Percentiles rank a stretch among this genome's conserved stretches.
Conservation (phyloP, 768 basidiomycete genomes). For the Leccinum pellstonianum region DNA sequence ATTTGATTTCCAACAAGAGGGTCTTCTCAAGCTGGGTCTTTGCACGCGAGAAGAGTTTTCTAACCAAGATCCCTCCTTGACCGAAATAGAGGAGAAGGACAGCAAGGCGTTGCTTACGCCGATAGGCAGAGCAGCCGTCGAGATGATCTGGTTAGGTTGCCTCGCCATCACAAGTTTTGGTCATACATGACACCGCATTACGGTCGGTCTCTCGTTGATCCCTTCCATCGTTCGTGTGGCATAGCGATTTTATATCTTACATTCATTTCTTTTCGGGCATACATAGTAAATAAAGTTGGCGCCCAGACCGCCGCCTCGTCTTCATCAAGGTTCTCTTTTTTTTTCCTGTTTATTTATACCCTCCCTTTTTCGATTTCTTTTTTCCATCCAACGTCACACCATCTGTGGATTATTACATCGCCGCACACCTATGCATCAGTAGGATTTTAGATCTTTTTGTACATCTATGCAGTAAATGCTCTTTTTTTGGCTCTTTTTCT, state of each 20-base stretch:
- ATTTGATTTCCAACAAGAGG: conserved; percentile 79
- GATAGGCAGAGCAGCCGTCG: conserved; percentile 49
- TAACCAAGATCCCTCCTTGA: conserved; percentile 19
- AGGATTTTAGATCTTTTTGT: conserved; percentile 24
- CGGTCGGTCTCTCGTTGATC: conserved; percentile 1
- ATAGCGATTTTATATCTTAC: conserved; percentile 10
- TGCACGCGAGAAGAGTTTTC: conserved; percentile 37
- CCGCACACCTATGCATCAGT: conserved; percentile 17
- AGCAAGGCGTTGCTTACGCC: conserved; percentile 42
- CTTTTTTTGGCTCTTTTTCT: conserved; percentile 3
- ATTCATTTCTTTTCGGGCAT: conserved; percentile 2
- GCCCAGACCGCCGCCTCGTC: neutral
- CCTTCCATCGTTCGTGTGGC: conserved; percentile 8
- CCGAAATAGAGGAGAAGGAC: conserved; percentile 45
- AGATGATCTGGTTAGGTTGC: conserved; percentile 56
- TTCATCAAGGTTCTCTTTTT: neutral
- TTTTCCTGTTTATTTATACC: conserved; percentile 6
- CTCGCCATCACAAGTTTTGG: conserved; percentile 48
- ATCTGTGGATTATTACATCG: conserved; percentile 5
- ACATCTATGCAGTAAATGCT: conserved; percentile 15
- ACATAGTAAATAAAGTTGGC: neutral
- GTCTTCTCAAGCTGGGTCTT: conserved; percentile 72
- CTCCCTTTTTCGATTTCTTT: neutral
- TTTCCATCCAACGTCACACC: neutral
- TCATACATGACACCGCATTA: conserved; percentile 8